These are phyloP conservation scores for Sporothrix dimorphospora DNA, from an alignment of 2,329 filamentous ascomycete genomes.

Conservation along the genomic window DNA sequence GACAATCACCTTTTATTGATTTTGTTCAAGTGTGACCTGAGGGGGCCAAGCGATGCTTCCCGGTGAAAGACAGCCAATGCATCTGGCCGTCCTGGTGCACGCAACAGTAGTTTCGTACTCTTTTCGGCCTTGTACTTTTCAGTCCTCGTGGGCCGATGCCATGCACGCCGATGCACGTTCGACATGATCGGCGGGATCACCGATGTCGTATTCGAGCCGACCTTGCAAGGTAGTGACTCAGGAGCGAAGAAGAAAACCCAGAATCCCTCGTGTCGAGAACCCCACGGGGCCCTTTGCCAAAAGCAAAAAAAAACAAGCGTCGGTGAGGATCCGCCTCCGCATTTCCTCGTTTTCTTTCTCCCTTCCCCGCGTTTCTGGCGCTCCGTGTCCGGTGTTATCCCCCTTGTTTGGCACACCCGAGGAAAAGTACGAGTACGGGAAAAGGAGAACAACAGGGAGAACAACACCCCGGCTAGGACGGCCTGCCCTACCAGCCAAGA, in stretches of 20 bases:
- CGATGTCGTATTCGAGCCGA: background rate
- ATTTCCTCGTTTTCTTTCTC: background rate
- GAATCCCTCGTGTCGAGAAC: background rate
- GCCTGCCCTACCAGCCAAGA: background rate
- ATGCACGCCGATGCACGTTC: background rate
- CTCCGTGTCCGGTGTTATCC: constrained; percentile 1
- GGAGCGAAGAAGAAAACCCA: background rate
- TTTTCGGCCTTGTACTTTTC: too few relatives aligned
- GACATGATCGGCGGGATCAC: background rate
- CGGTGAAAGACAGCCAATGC: too few relatives aligned
- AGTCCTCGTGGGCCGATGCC: too few relatives aligned
- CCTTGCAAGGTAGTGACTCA: background rate
- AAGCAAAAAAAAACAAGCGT: too few relatives aligned
- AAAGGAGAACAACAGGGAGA: background rate
- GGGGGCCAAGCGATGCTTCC: too few relatives aligned
- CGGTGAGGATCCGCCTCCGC: background rate
- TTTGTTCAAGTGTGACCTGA: too few relatives aligned
- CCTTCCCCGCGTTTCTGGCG: background rate
- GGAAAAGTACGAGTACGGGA: too few relatives aligned
- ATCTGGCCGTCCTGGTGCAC: too few relatives aligned
- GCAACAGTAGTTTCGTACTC: too few relatives aligned
- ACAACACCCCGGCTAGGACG: background rate
- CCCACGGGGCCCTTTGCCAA: background rate
- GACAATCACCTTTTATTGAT: too few relatives aligned
- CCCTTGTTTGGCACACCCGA: too few relatives aligned